Evolutionary conservation across 352 stramenopile species (phyloP), one percentile per base, ranked within the genome.

Genomic region (Pilasporangium apinafurcum): DNA sequence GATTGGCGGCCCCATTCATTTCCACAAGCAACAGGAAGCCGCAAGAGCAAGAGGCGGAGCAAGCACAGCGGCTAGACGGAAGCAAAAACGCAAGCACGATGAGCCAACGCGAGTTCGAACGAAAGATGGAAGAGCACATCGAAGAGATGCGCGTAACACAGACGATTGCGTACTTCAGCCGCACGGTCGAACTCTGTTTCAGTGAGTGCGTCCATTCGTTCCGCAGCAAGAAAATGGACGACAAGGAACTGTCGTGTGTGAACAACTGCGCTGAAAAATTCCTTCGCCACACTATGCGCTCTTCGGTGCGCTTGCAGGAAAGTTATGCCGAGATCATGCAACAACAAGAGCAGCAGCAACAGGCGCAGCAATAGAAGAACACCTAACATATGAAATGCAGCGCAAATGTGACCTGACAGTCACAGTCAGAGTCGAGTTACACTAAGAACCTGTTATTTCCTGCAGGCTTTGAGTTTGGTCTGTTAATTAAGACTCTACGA

Each of bases 231-330:
- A 90, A 92, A 58, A 53, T 96, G 52, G 79, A 94, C 51, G 77
- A 93, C 71, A 87, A 88, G 67, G 85, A 96, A 54, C 69, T 81
- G 48, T 83, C 75, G 26, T 96, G 85, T 58, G 69, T 96, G 34
- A 89, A 77, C 62, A 89, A 77, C 55, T 96, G 85, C 62, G 79
- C 81, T 38, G 83, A 95, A 51, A 96, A 96, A 64, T 93, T 95
- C 52, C 45, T 96, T 56, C 86, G 85, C 63, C 80, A 95, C 71
- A 94, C 81, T 24, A 93, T 95, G 80, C 80, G 85, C 53, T 91
- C 85, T 45, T 91, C 76, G 18, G 79, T 94, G 44, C 83, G 85
- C 47, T 68, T 95, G 37, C 78, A 91, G 53, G 85, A 95, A 55
- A 90, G 80, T 53, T 91, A 94, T 44, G 70, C 80, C 28, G 80